Evolutionary conservation across 495 filamentous ascomycete genomes (phyloP), one percentile per base, ranked within the genome.

Genomic region (Chaetomium fimeti): DNA sequence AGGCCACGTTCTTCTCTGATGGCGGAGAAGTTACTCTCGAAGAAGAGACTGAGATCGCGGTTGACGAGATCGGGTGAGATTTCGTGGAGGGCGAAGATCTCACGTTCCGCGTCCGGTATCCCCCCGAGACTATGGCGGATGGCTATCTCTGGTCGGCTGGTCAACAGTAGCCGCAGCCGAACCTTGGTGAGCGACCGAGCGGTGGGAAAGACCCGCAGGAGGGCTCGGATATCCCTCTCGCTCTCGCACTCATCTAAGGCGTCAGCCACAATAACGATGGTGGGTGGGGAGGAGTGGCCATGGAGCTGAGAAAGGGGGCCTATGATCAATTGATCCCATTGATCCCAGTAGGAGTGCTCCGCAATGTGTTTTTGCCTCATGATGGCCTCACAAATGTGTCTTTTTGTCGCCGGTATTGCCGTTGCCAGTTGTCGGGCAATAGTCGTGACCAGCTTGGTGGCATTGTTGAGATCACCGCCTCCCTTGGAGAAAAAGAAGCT

Each of bases 401-500:
- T 54, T 25, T 27, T 15, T 0, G 29, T 25, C 51, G n/a, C 15
- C 25, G 28, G 51, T 11, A 27, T 29, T 15, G 22, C 25, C 15
- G 27, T 25, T 15, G 49, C 49, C 27, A 52, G 49, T 25, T 52
- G 49, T 22, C 15, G 24, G 22, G 49, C 49, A 25, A 52, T 52
- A 22, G 49, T 52, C 9, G 49, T 25, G 22, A 25, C 49, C 24
- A 52, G 28, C 49, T 25, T 52, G 24, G 24, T 22, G 2, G 49
- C 28, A 15, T 22, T 28, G 24, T 22, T 25, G 28, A 52, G 49
- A 52, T 52, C 49, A 25, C 22, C 49, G 12, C 49, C 49, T 1
- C 49, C 49, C 22, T 25, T 27, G 12, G 49, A 52, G 22, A 52
- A 52, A 7, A 52, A 52, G 49, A 52, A 52, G 24, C 49, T 52